Percentiles rank a stretch among this genome's conserved stretches.
Evolutionary conservation across 2,329 filamentous ascomycete genomes (phyloP).

Genomic region (Domatiomyces globalis): DNA sequence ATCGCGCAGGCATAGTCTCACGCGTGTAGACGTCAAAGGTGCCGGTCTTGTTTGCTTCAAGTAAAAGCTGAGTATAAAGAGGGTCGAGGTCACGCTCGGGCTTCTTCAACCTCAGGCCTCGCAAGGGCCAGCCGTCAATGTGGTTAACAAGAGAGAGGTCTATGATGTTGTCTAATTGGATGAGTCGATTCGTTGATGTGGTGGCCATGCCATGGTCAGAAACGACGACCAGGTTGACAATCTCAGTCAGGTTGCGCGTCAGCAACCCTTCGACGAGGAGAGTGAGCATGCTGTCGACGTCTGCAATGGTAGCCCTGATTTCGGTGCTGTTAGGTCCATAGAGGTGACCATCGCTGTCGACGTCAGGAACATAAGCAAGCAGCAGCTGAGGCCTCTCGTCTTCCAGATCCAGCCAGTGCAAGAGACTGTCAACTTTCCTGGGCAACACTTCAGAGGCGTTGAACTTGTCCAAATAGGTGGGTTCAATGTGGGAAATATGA

Average conservation of each 20-base stretch:
- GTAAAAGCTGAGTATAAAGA: constrained; percentile 46
- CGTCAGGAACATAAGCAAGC: constrained; percentile 84
- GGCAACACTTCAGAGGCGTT: constrained; percentile 61
- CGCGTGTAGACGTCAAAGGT: constrained; percentile 78
- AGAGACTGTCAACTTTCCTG: constrained; percentile 62
- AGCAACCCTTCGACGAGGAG: constrained; percentile 62
- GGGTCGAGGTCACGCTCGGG: constrained; percentile 46
- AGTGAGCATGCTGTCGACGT: constrained; percentile 74
- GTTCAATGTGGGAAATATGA: constrained; percentile 58
- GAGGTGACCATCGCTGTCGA: constrained; percentile 72
- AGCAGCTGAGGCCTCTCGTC: constrained; percentile 71
- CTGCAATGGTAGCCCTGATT: constrained; percentile 59
- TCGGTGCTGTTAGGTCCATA: constrained; percentile 94
- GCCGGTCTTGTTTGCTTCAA: constrained; percentile 35
- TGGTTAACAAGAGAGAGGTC: constrained; percentile 65
- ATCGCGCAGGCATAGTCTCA: constrained; percentile 77
- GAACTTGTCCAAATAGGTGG: constrained; percentile 70
- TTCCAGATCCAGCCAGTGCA: constrained; percentile 70
- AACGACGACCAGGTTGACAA: constrained; percentile 91
- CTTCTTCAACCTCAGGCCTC: constrained; percentile 70
- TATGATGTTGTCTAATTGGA: constrained; percentile 82
- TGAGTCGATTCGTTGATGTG: constrained; percentile 61
- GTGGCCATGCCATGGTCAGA: constrained; percentile 98
- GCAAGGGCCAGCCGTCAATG: constrained; percentile 86
- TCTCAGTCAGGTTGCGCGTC: constrained; percentile 65